A percentile compares a stretch with the other conserved stretches of the same genome.
These are phyloP conservation scores for Stemphylium beticola DNA, from an alignment of 2,329 filamentous ascomycete genomes.

Conservation along the genomic window DNA sequence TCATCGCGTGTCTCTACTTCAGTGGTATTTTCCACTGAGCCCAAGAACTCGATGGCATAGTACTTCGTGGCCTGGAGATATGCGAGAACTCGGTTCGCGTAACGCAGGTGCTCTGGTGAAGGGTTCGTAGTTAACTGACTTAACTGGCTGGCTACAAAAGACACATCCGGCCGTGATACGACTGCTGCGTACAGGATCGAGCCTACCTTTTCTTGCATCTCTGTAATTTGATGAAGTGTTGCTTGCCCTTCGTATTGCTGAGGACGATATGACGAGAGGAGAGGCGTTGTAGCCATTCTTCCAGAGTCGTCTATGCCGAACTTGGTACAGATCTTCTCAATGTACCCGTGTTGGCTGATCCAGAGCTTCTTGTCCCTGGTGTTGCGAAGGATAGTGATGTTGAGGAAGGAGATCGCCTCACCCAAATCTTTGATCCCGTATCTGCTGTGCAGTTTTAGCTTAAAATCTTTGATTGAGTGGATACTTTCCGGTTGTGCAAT, in stretches of 20 bases:
- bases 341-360: slow-evolving; percentile 9
- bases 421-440: slow-evolving; percentile 14
- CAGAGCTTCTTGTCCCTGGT: slow-evolving; percentile 7
- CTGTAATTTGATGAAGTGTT: slow-evolving; percentile 2
- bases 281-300: slow-evolving; percentile 4
- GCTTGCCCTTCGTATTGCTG: not conserved
- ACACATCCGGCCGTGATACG: slow-evolving; percentile 5
- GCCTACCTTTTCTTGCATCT: slow-evolving; percentile 11
- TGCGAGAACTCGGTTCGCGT: slow-evolving; percentile 2
- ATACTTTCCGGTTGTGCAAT: too few species aligned
- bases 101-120: slow-evolving; percentile 7
- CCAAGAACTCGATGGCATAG: slow-evolving; percentile 8
- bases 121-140: slow-evolving; percentile 8
- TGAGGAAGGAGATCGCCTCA: slow-evolving; percentile 9
- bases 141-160: slow-evolving; percentile 7
- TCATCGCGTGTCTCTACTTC: slow-evolving; percentile 7
- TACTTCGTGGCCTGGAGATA: slow-evolving; percentile 10
- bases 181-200: slow-evolving; percentile 11
- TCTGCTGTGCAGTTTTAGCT: slow-evolving; percentile 1
- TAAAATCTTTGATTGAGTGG: too few species aligned
- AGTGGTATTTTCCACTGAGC: not conserved
- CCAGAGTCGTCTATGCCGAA: slow-evolving; percentile 3
- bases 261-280: slow-evolving; percentile 2
- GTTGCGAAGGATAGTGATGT: slow-evolving; percentile 7
- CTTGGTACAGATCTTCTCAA: slow-evolving; percentile 10